phyloP scores from a whole-genome alignment of 139 green algal genomes.

The Coelastrella sp. region DNA sequence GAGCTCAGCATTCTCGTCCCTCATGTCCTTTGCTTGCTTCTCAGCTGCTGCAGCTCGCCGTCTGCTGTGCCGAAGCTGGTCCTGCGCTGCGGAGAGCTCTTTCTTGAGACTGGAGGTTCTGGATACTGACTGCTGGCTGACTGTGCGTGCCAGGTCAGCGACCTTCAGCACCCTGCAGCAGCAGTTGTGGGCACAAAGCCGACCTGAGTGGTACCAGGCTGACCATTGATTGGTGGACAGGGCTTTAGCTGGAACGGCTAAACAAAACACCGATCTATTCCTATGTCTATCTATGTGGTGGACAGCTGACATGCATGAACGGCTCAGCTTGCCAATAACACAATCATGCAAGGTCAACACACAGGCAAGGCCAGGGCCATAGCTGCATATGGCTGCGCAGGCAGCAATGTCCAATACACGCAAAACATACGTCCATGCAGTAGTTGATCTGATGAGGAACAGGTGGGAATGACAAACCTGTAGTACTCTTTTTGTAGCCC shows the following conservation, averaged over 20 bases:
- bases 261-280: no score
- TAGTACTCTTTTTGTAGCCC: conserved; percentile 48
- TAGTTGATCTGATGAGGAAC: no score
- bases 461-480: background rate
- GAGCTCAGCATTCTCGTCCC: conserved; percentile 24
- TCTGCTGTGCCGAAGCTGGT: conserved; percentile 8
- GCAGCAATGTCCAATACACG: no score
- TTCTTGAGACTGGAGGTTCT: background rate
- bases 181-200: background rate
- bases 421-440: no score
- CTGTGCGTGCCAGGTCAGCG: conserved; percentile 36
- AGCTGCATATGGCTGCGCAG: no score
- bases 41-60: conserved; percentile 39
- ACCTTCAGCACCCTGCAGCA: conserved; percentile 42
- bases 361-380: no score
- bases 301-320: background rate
- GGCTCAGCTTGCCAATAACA: background rate
- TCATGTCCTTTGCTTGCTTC: background rate
- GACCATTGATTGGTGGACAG: background rate
- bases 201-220: background rate
- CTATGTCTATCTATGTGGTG: background rate
- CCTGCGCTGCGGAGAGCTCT: conserved; percentile 29
- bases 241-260: background rate
- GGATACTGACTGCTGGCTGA: conserved; percentile 29
- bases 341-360: no score